A percentile compares a stretch with the other conserved stretches of the same genome.
phyloP scores from a whole-genome alignment of 208 protist genomes.

The Vickermania spadyakhi region DNA sequence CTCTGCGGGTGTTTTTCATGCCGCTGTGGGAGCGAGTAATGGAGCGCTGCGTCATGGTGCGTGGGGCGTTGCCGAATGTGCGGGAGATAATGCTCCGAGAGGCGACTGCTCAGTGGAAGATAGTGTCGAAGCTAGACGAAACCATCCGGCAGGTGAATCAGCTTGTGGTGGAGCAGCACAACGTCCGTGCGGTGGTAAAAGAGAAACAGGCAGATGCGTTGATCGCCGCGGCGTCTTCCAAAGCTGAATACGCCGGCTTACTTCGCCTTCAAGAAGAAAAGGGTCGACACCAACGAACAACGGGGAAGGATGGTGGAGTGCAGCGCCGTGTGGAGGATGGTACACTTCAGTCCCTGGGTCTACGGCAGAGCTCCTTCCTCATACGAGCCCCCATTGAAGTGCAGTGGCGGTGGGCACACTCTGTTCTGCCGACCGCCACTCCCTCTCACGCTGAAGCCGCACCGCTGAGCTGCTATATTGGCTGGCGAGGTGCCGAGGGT shows the following conservation, averaged over 20 bases:
- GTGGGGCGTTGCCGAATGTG: constrained; percentile 17
- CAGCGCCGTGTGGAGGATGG: not conserved
- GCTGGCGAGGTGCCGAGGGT: not conserved
- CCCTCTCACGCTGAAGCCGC: not conserved
- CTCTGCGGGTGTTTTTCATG: constrained; percentile 24
- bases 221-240: not conserved
- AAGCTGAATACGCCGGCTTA: not conserved
- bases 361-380: not conserved
- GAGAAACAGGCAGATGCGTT: too few relatives aligned
- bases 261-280: not conserved
- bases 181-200: not conserved
- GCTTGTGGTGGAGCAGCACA: not conserved
- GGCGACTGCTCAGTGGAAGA: not conserved
- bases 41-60: constrained; percentile 16
- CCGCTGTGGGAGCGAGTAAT: constrained; percentile 39
- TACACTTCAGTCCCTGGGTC: not conserved
- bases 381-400: not conserved
- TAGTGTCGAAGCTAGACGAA: not conserved
- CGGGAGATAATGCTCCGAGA: constrained; percentile 21
- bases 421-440: not conserved
- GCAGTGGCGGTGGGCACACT: not conserved
- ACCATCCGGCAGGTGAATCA: not conserved
- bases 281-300: too few relatives aligned
- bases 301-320: not conserved
- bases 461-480: not conserved